Evolutionary conservation across 1,139 yeast species (phyloP), one percentile per base, ranked within the genome.

Genomic region (Blastobotrys niveus): DNA sequence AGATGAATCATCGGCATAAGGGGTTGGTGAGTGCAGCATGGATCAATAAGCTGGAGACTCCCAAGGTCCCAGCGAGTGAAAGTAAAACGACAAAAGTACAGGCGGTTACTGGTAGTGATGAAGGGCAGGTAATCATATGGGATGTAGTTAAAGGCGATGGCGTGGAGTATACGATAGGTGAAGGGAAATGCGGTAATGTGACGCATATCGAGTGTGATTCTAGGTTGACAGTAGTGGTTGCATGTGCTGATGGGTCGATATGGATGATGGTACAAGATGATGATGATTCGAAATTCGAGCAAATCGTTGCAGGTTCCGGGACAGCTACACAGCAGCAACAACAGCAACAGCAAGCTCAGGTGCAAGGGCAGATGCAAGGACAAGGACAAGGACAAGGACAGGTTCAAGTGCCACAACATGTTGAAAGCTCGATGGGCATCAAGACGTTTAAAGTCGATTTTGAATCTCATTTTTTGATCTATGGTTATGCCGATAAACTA

Each of bases 41-140:
- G 68, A 51, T 61, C 34, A 56, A 60, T 24, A 55, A 63, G 43
- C 42, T 45, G 10, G 62, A 58, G 27, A 51, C 55, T 9, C 60
- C 61, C 2, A 38, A 52, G 17, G 43, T 43, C 24, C 12, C 12
- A 12, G 5, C 9, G 3, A 21, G 26, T 21, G 27, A 2, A 10
- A 21, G 46, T 14, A n/a, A n/a, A n/a, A 47, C 49, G 10, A 38
- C 34, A 14, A 48, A 45, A 12, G 45, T 55, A 19, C 54, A 52
- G 9, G 59, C 58, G 4, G 40, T 59, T 5, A 52, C 58, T 29
- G 62, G 55, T 7, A 58, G 59, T 27, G 53, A 46, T 14, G 59
- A 56, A 32, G 66, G 67, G 14, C 46, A 43, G 8, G 48, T 63
- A 4, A 45, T 47, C 12, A 48, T 56, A 12, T 56, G 58, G 64